Base-by-base conservation (phyloP, 106 monocot genomes). In the Dioscorea alata region DNA sequence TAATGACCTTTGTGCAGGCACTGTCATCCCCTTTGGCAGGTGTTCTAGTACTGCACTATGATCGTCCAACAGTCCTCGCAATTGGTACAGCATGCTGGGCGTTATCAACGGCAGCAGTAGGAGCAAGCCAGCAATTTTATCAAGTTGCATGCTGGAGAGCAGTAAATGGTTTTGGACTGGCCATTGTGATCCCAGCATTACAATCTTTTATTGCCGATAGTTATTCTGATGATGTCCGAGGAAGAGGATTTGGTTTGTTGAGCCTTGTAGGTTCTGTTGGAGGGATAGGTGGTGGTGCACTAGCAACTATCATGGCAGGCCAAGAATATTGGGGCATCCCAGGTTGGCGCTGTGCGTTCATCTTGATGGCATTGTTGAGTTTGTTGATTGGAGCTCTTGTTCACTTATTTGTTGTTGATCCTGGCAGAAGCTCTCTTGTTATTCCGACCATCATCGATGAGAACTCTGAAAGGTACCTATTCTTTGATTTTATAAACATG, bases 171-270 rank as follows among this genome's bases (percentile, higher is more conserved):
- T 75, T 99, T 70, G 92, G 97, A 17, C 72, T 99, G 34, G 97
- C 97, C 32, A 81, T 99, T 75, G 97, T 99, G 16, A 92, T 99
- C 61, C 92, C 97, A 0, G 73, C 89, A 16, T 86, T 99, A 22
- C 92, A 99, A 67, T 99, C 97, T 33, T 86, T 92, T 57, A 85
- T 99, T 66, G 92, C 97, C 32, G 92, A 99, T 79, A 92, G 92
- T 73, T 92, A 92, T 59, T 73, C 33, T 33, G 97, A 89, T 66
- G 83, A 75, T 65, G 49, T 64, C 2, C 72, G 97, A 9, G 97
- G 97, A 49, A 82, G 81, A 34, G 97, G 89, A 16, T 99, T 99
- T 85, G 92, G 97, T 25, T 64, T 83, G 50, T 65, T 99, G 59
- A 79, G 25, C 67, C 75, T 92, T 65, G 76, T 92, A 59, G 89